phyloP scores from a whole-genome alignment of 495 filamentous ascomycete genomes.

The Beverwykella pulmonaria region DNA sequence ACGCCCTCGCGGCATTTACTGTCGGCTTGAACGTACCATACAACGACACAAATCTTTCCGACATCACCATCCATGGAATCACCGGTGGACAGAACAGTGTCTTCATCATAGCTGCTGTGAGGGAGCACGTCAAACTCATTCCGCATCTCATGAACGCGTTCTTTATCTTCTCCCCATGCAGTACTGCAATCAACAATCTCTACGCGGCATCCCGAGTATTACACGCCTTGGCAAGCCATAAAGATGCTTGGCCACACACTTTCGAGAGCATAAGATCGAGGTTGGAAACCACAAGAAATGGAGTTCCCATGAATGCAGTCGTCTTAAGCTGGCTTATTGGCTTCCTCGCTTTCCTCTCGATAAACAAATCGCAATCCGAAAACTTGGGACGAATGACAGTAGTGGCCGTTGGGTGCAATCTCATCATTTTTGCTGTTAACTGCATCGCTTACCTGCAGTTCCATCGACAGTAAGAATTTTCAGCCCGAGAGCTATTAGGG shows the following conservation, averaged over 20 bases:
- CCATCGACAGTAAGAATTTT: slow-evolving; percentile 32
- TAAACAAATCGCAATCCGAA: slow-evolving; percentile 41
- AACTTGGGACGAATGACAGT: slow-evolving; percentile 45
- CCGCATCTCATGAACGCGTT: slow-evolving; percentile 54
- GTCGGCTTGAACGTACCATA: slow-evolving; percentile 51
- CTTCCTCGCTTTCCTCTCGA: slow-evolving; percentile 52
- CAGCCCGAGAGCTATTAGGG: not conserved
- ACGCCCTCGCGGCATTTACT: slow-evolving; percentile 47
- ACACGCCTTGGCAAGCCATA: slow-evolving; percentile 49
- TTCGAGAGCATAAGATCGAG: slow-evolving; percentile 41
- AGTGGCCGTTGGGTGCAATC: slow-evolving; percentile 49
- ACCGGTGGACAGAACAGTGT: slow-evolving; percentile 50
- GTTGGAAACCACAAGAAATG: slow-evolving; percentile 46
- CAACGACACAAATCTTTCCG: slow-evolving; percentile 43
- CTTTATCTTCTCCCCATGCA: slow-evolving; percentile 52
- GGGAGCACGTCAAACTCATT: slow-evolving; percentile 46
- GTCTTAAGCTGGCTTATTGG: slow-evolving; percentile 52
- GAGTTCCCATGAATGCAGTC: slow-evolving; percentile 56
- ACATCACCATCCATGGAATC: slow-evolving; percentile 41
- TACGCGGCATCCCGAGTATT: slow-evolving; percentile 52
- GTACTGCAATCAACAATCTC: slow-evolving; percentile 50
- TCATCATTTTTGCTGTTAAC: slow-evolving; percentile 50
- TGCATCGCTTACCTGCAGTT: slow-evolving; percentile 50
- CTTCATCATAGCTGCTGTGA: slow-evolving; percentile 52
- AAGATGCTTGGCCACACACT: slow-evolving; percentile 43